These are phyloP conservation scores for Syncephalis plumigaleata DNA, from an alignment of 371 early-diverging fungal species.

Conservation along the genomic window DNA sequence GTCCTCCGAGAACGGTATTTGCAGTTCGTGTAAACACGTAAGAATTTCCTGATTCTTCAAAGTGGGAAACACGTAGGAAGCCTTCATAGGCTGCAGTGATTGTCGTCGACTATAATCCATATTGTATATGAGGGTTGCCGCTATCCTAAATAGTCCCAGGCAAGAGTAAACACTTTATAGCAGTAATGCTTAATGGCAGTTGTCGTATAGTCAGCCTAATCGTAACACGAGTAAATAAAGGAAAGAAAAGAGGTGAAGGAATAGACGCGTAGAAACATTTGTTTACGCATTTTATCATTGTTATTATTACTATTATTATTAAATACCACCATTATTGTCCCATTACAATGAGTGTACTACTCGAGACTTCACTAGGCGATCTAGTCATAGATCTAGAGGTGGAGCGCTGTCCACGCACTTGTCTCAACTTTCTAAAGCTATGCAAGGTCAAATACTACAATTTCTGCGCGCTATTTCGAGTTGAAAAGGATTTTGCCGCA, in stretches of 20 bases:
- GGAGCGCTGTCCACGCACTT: constrained; percentile 53
- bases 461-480: constrained; percentile 66
- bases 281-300: no score
- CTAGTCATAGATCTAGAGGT: constrained; percentile 83
- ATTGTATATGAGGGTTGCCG: no score
- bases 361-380: constrained; percentile 89
- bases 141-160: no score
- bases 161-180: no score
- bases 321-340: no score
- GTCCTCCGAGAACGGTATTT: constrained; percentile 35
- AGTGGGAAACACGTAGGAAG: constrained; percentile 2
- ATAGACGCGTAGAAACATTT: no score
- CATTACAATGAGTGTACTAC: constrained; percentile 31
- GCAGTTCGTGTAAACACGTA: constrained; percentile 35
- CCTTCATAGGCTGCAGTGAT: not conserved
- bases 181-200: no score
- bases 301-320: no score
- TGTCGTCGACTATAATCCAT: no score
- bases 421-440: constrained; percentile 80
- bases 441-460: constrained; percentile 92
- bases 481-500: constrained; percentile 77
- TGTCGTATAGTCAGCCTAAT: no score
- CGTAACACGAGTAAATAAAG: no score
- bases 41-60: constrained; percentile 38
- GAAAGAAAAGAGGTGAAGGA: no score